A percentile compares a stretch with the other conserved stretches of the same genome.
Conservation (phyloP, 2,329 filamentous ascomycete species). For the Arthrobotrys sphaeroides region DNA sequence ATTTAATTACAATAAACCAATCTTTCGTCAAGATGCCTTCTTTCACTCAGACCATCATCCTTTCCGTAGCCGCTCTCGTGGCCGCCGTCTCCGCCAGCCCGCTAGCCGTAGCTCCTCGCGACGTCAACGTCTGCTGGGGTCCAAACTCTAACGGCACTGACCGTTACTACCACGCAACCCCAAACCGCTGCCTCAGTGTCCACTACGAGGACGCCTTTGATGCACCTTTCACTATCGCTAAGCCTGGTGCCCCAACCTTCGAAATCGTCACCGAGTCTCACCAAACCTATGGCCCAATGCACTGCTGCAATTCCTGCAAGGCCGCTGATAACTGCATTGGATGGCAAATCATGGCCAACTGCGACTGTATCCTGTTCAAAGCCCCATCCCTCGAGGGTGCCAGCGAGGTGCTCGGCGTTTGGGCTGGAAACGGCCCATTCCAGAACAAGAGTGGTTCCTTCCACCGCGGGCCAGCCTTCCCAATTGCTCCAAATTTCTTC, state of each 20-base stretch:
- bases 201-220: slow-evolving; percentile 28
- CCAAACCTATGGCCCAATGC: slow-evolving; percentile 36
- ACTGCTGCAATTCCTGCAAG: slow-evolving; percentile 42
- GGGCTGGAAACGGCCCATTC: slow-evolving; percentile 36
- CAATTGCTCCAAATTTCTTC: slow-evolving; percentile 33
- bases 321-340: slow-evolving; percentile 25
- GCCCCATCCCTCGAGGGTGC: not conserved
- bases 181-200: slow-evolving; percentile 11
- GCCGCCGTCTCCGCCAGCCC: slow-evolving; percentile 25
- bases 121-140: slow-evolving; percentile 35
- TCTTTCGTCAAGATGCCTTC: slow-evolving; percentile 35
- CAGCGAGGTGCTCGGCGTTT: not conserved
- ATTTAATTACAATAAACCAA: slow-evolving; percentile 16
- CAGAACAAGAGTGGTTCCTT: slow-evolving; percentile 31
- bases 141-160: slow-evolving; percentile 38
- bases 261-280: slow-evolving; percentile 20
- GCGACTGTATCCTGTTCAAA: slow-evolving; percentile 25
- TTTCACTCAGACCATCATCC: slow-evolving; percentile 29
- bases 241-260: not conserved
- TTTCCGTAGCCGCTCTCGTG: slow-evolving; percentile 21
- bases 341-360: slow-evolving; percentile 41
- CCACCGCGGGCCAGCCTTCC: slow-evolving; percentile 40
- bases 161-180: not conserved
- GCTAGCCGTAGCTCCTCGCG: slow-evolving; percentile 17
- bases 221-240: slow-evolving; percentile 21